phyloP scores from a whole-genome alignment of 2,329 filamentous ascomycete species.

The Chalara sp. region DNA sequence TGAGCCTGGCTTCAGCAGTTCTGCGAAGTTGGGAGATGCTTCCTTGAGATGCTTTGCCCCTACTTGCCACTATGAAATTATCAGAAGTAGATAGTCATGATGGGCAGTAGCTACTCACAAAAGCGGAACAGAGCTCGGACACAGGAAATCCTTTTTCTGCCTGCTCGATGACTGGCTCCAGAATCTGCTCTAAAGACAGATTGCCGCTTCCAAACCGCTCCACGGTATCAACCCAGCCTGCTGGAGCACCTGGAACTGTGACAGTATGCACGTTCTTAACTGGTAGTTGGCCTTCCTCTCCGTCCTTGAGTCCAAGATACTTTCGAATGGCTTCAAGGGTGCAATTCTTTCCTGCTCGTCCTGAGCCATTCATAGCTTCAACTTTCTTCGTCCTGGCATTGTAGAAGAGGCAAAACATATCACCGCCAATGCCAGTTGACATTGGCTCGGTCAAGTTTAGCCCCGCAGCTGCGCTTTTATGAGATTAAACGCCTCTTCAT shows the following conservation, averaged over 20 bases:
- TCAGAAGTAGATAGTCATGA: conserved; percentile 1
- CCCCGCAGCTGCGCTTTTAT: conserved; percentile 58
- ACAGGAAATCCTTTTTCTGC: conserved; percentile 89
- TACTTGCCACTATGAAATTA: conserved; percentile 56
- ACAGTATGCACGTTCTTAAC: conserved; percentile 71
- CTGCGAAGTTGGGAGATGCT: conserved; percentile 78
- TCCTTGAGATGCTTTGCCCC: conserved; percentile 56
- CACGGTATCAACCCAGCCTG: conserved; percentile 87
- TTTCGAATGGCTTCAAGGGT: conserved; percentile 64
- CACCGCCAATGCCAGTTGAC: conserved; percentile 91
- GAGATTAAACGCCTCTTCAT: not conserved
- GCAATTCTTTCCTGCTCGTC: conserved; percentile 65
- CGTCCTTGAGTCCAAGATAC: conserved; percentile 59
- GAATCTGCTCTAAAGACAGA: conserved; percentile 66
- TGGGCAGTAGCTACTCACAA: conserved; percentile 14
- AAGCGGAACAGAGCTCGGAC: conserved; percentile 53
- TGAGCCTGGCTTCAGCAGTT: conserved; percentile 79
- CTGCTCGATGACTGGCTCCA: conserved; percentile 76
- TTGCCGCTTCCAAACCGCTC: conserved; percentile 87
- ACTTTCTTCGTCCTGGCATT: conserved; percentile 61
- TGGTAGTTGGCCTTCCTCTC: conserved; percentile 56
- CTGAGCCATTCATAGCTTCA: conserved; percentile 84
- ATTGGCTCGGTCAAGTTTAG: conserved; percentile 91
- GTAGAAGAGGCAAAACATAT: conserved; percentile 49
- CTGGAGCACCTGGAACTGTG: conserved; percentile 83